Conservation (phyloP, 768 basidiomycete genomes). For the Coprinopsis marcescibilis region DNA sequence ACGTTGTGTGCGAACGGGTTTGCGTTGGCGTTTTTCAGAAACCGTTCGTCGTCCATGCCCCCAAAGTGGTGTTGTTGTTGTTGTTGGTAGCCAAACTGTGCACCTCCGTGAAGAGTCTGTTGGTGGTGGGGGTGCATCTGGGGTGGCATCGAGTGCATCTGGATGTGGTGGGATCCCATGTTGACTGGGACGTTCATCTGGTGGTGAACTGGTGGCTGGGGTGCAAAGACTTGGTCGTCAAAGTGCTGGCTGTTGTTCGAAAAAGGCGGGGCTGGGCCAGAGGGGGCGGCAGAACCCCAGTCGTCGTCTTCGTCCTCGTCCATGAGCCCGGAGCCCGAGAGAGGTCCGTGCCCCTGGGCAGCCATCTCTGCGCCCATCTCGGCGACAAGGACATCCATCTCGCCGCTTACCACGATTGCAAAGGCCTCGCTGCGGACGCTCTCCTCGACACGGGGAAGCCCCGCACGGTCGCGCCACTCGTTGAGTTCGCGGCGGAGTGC, state of each 20-base stretch:
- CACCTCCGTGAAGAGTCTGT: conserved; percentile 12
- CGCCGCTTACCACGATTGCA: conserved; percentile 61
- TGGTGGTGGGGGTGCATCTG: conserved; percentile 12
- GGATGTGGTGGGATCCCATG: too few relatives aligned
- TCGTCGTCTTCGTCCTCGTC: conserved; percentile 35
- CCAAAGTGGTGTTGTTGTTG: conserved; percentile 12
- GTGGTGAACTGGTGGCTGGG: background rate
- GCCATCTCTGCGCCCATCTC: conserved; percentile 50
- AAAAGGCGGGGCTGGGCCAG: background rate
- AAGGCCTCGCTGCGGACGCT: conserved; percentile 69
- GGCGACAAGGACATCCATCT: conserved; percentile 57
- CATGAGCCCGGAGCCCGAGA: conserved; percentile 28
- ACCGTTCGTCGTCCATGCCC: conserved; percentile 14
- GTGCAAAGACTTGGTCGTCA: background rate
- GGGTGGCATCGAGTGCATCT: background rate
- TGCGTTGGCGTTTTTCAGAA: conserved; percentile 26
- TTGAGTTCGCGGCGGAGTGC: conserved; percentile 87
- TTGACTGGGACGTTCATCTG: too few relatives aligned
- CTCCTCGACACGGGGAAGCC: conserved; percentile 67
- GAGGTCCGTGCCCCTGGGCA: conserved; percentile 44
- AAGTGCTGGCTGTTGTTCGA: too few relatives aligned
- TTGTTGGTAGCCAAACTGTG: conserved; percentile 15
- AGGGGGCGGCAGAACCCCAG: background rate
- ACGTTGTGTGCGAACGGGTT: conserved; percentile 33
- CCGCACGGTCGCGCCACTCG: conserved; percentile 81